phyloP scores from a whole-genome alignment of 352 stramenopile species.

The Phytophthora fragariaefolia region DNA sequence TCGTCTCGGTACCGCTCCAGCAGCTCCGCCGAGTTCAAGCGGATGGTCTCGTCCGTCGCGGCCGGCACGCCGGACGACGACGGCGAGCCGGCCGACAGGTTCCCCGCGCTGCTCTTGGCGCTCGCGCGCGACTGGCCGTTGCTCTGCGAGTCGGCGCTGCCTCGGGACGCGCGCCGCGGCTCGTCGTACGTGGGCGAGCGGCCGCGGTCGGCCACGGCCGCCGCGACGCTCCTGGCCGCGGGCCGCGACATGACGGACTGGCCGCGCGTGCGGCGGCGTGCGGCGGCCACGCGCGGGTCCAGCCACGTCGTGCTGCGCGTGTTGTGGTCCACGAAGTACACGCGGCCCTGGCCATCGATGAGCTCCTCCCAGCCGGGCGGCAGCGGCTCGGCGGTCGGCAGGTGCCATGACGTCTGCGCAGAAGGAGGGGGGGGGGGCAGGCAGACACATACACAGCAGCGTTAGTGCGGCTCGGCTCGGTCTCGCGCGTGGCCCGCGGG shows the following conservation, averaged over 20 bases:
- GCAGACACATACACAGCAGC: conserved; percentile 1
- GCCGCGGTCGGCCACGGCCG: conserved; percentile 1
- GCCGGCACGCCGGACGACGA: conserved; percentile 17
- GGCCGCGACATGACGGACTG: conserved; percentile 26
- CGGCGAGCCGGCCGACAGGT: conserved; percentile 23
- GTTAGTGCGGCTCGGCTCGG: conserved; percentile 4
- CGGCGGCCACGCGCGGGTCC: conserved; percentile 65
- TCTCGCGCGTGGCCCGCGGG: background rate
- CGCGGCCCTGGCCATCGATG: conserved; percentile 68
- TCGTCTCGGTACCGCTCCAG: conserved; percentile 45
- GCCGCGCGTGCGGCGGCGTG: conserved; percentile 22
- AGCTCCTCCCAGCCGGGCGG: conserved; percentile 84
- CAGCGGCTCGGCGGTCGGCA: conserved; percentile 72
- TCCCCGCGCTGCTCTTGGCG: conserved; percentile 31
- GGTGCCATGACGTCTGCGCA: conserved; percentile 77
- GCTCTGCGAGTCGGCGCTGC: conserved; percentile 23
- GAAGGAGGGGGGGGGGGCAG: too few species aligned
- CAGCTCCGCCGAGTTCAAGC: conserved; percentile 36
- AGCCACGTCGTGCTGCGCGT: conserved; percentile 81
- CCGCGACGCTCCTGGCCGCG: conserved; percentile 6
- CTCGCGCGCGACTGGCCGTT: conserved; percentile 14
- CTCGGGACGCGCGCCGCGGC: conserved; percentile 13
- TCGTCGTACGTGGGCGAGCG: conserved; percentile 34
- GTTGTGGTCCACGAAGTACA: conserved; percentile 89
- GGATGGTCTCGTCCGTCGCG: conserved; percentile 21